phyloP scores from a whole-genome alignment of 257 asterid genomes.

The Petrea volubilis region DNA sequence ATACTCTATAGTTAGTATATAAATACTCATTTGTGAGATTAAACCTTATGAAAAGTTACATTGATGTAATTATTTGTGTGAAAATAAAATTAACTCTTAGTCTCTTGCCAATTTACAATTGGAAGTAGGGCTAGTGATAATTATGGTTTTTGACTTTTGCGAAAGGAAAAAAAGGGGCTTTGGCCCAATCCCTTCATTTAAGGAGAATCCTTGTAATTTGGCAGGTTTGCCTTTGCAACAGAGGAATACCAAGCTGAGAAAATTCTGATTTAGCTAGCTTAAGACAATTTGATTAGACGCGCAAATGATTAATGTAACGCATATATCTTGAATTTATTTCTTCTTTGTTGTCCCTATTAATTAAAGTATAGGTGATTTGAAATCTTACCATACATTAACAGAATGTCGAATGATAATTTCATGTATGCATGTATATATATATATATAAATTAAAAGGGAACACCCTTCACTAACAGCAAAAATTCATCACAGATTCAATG shows the following conservation, averaged over 20 bases:
- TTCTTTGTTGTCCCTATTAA: not conserved
- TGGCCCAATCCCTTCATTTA: conserved; percentile 36
- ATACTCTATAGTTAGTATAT: not conserved
- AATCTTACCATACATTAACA: not conserved
- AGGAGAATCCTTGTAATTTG: conserved; percentile 34
- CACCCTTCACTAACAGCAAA: too few relatives aligned
- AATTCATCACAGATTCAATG: too few relatives aligned
- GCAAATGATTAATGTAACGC: not conserved
- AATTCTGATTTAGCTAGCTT: not conserved
- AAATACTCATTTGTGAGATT: too few relatives aligned
- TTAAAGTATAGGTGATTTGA: not conserved
- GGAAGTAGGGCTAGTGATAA: conserved; percentile 5
- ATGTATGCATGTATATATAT: not conserved
- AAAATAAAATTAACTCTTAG: not conserved
- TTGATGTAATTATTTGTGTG: not conserved
- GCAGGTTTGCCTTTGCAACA: not conserved
- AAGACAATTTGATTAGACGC: not conserved
- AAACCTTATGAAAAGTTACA: not conserved
- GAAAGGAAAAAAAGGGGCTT: conserved; percentile 22
- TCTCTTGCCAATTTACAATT: not conserved
- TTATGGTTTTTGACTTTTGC: conserved; percentile 34
- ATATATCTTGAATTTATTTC: not conserved
- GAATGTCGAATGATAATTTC: not conserved
- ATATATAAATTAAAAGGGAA: too few relatives aligned
- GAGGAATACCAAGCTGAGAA: not conserved